These are phyloP conservation scores for Helicostylum pulchrum DNA, from an alignment of 192 early-diverging fungal genomes.

Conservation along the genomic window DNA sequence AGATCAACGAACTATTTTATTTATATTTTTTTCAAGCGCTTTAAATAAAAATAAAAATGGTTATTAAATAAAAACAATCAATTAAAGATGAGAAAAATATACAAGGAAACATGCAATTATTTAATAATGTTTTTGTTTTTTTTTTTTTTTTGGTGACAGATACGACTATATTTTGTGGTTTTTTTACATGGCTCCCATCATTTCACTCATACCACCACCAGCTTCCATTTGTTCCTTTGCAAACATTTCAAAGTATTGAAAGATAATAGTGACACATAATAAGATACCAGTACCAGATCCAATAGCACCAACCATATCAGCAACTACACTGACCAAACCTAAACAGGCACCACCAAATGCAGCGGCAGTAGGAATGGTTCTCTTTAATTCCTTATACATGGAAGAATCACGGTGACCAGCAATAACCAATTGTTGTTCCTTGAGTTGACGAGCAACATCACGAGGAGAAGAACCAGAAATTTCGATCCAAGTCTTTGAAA, in stretches of 20 bases:
- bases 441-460: slow-evolving; percentile 97
- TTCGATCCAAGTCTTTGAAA: slow-evolving; percentile 99
- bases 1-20: too few species aligned
- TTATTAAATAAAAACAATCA: too few species aligned
- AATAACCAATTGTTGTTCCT: slow-evolving; percentile 95
- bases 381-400: slow-evolving; percentile 99
- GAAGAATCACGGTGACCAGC: slow-evolving; percentile 90
- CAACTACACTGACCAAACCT: slow-evolving; percentile 91
- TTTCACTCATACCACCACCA: slow-evolving; percentile 31
- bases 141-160: not conserved
- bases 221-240: slow-evolving; percentile 41
- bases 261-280: slow-evolving; percentile 91
- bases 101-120: not conserved
- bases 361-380: slow-evolving; percentile 96
- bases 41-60: too few species aligned
- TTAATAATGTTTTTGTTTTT: not conserved
- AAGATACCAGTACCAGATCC: slow-evolving; percentile 99
- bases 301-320: slow-evolving; percentile 97
- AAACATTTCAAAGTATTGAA: slow-evolving; percentile 44
- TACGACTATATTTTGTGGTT: too few species aligned
- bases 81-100: too few species aligned
- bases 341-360: slow-evolving; percentile 97
- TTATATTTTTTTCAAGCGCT: too few species aligned
- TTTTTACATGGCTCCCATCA: slow-evolving; percentile 25
- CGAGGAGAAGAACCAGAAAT: slow-evolving; percentile 96